Percentiles rank a stretch among this genome's conserved stretches.
Evolutionary conservation across 2,329 filamentous ascomycete species (phyloP).

Genomic region (Beauveria asiatica): DNA sequence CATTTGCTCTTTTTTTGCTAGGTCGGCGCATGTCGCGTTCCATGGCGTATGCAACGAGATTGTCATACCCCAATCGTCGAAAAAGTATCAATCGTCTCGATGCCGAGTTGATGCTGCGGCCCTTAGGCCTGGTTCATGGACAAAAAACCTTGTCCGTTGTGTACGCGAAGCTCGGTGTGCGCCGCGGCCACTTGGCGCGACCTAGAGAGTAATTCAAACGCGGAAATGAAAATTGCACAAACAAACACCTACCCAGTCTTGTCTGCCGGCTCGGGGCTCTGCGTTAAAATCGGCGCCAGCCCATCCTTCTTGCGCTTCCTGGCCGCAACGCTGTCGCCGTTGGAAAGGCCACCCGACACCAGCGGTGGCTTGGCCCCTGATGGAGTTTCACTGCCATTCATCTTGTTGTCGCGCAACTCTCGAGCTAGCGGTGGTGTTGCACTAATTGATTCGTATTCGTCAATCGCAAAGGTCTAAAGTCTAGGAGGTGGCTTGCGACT

Average conservation of each 20-base stretch:
- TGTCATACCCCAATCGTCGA: background rate
- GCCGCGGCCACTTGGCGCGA: background rate
- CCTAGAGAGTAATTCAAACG: background rate
- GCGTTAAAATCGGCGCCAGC: conserved; percentile 69
- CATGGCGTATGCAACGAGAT: background rate
- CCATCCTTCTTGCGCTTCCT: conserved; percentile 72
- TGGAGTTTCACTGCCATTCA: conserved; percentile 23
- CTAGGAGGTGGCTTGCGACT: background rate
- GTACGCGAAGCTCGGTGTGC: background rate
- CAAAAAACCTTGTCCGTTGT: background rate
- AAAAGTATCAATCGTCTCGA: too few relatives aligned
- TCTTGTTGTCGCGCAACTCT: conserved; percentile 12
- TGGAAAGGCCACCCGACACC: conserved; percentile 19
- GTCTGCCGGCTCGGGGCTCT: conserved; percentile 37
- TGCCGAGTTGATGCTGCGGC: background rate
- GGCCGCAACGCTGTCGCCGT: conserved; percentile 22
- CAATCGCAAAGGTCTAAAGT: background rate
- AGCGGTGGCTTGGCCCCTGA: conserved; percentile 9
- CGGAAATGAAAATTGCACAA: background rate
- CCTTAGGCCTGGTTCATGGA: background rate
- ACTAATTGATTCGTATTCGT: background rate
- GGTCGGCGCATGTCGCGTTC: background rate
- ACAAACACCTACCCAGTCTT: conserved; percentile 28
- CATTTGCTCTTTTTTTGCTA: background rate
- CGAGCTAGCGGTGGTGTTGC: background rate